Percentiles rank a stretch among this genome's conserved stretches.
phyloP scores from a whole-genome alignment of 139 green algal species.

The Yamagishiella unicocca region DNA sequence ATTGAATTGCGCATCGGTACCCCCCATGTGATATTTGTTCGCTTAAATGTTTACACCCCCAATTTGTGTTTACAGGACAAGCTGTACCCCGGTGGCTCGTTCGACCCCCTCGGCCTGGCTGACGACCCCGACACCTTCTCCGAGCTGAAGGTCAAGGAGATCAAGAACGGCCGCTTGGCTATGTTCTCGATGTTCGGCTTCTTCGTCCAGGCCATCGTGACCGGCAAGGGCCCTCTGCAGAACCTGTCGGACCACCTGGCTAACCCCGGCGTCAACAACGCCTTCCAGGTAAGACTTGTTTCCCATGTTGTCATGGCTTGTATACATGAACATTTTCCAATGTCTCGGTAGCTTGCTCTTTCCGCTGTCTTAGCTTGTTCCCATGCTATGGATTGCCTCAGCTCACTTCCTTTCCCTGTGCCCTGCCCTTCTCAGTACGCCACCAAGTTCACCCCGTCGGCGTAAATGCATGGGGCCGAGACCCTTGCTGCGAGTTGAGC shows the following conservation, averaged over 20 bases:
- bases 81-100: slow-evolving; percentile 64
- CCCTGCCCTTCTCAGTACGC: slow-evolving; percentile 16
- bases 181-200: slow-evolving; percentile 91
- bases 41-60: background rate
- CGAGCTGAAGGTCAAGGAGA: slow-evolving; percentile 94
- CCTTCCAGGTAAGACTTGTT: slow-evolving; percentile 10
- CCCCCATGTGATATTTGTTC: background rate
- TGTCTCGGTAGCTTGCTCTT: no score
- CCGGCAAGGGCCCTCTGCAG: slow-evolving; percentile 80
- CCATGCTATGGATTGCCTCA: no score
- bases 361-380: no score
- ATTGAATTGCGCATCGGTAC: no score
- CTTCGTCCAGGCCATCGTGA: slow-evolving; percentile 84
- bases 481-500: background rate
- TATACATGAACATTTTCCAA: background rate
- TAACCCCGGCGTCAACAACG: slow-evolving; percentile 68
- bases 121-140: slow-evolving; percentile 90
- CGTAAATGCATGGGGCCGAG: background rate
- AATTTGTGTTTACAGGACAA: slow-evolving; percentile 53
- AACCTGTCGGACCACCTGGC: slow-evolving; percentile 85
- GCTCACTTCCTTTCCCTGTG: background rate
- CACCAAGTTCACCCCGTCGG: slow-evolving; percentile 42
- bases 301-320: background rate
- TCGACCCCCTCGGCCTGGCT: slow-evolving; percentile 77
- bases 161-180: slow-evolving; percentile 93